These are phyloP conservation scores for Pythium coloratum DNA, from an alignment of 352 stramenopile species.

Conservation along the genomic window DNA sequence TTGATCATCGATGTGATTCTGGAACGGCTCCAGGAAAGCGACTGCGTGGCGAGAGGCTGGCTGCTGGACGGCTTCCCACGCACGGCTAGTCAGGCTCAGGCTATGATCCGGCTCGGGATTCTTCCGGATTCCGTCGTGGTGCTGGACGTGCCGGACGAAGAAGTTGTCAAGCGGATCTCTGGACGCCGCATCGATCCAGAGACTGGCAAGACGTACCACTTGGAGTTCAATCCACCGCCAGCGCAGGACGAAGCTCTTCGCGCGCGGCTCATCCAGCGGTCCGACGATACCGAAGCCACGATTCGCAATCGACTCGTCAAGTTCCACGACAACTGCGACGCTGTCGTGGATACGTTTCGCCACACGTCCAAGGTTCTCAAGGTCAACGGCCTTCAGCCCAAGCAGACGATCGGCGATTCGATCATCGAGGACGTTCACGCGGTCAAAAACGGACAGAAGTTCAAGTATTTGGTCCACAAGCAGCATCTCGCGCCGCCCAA, in stretches of 20 bases:
- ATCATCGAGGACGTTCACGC: slow-evolving; percentile 19
- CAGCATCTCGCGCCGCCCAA: slow-evolving; percentile 23
- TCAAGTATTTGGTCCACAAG: slow-evolving; percentile 24
- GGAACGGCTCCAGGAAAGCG: slow-evolving; percentile 74
- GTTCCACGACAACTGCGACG: slow-evolving; percentile 79
- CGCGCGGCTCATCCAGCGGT: slow-evolving; percentile 83
- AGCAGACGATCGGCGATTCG: slow-evolving; percentile 27
- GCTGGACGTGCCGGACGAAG: slow-evolving; percentile 93
- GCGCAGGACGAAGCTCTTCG: slow-evolving; percentile 57
- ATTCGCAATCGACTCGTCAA: slow-evolving; percentile 87
- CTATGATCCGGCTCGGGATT: slow-evolving; percentile 81
- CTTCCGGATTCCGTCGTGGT: slow-evolving; percentile 90
- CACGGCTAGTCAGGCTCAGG: slow-evolving; percentile 79
- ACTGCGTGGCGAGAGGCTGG: slow-evolving; percentile 84
- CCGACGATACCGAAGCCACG: slow-evolving; percentile 92
- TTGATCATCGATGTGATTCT: slow-evolving; percentile 54
- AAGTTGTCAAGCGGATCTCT: slow-evolving; percentile 95
- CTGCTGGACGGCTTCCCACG: slow-evolving; percentile 93
- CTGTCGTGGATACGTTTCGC: slow-evolving; percentile 38
- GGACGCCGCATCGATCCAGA: slow-evolving; percentile 94
- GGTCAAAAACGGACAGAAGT: slow-evolving; percentile 29
- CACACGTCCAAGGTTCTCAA: slow-evolving; percentile 30
- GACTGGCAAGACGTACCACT: slow-evolving; percentile 94
- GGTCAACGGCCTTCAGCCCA: slow-evolving; percentile 22
- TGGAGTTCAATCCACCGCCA: slow-evolving; percentile 95